phyloP scores from a whole-genome alignment of 768 basidiomycete species.

The Strobilomyces confusus region DNA sequence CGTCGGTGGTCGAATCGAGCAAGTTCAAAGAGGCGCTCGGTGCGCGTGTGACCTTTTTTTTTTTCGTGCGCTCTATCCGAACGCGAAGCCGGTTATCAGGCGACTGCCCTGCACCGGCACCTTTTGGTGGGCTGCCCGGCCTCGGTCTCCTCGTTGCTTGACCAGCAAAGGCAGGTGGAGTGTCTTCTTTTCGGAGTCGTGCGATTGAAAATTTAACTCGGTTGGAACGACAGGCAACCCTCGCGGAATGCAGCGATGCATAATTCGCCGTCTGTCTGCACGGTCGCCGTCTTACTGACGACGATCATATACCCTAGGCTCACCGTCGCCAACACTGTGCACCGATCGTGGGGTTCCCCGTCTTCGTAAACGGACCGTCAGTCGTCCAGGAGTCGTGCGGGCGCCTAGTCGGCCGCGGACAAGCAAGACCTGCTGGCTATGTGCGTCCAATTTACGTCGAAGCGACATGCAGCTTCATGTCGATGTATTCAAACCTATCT shows the following conservation, averaged over 20 bases:
- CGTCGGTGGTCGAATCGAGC: conserved; percentile 14
- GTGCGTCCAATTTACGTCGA: conserved; percentile 22
- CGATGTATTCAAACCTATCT: conserved; percentile 9
- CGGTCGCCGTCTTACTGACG: not conserved
- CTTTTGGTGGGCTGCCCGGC: not conserved
- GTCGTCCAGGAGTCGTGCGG: conserved; percentile 5
- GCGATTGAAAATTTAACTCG: conserved; percentile 3
- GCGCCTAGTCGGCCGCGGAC: not conserved
- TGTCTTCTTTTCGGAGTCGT: not conserved
- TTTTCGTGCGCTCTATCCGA: conserved; percentile 12
- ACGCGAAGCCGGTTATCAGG: conserved; percentile 1
- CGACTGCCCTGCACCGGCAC: conserved; percentile 4
- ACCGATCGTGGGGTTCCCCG: not conserved
- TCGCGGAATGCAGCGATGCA: not conserved
- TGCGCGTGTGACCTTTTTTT: not conserved
- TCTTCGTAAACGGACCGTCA: conserved; percentile 7
- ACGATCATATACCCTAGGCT: not conserved
- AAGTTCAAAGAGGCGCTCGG: conserved; percentile 12
- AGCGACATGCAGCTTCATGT: conserved; percentile 3
- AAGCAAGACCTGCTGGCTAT: conserved; percentile 2
- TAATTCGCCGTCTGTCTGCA: not conserved
- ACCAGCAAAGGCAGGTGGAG: conserved; percentile 15
- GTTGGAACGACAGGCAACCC: conserved; percentile 4
- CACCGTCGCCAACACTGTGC: conserved; percentile 1
- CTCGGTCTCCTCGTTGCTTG: not conserved